Base-by-base conservation (phyloP, 805 yeast genomes). In the Isabelozyma heimii region DNA sequence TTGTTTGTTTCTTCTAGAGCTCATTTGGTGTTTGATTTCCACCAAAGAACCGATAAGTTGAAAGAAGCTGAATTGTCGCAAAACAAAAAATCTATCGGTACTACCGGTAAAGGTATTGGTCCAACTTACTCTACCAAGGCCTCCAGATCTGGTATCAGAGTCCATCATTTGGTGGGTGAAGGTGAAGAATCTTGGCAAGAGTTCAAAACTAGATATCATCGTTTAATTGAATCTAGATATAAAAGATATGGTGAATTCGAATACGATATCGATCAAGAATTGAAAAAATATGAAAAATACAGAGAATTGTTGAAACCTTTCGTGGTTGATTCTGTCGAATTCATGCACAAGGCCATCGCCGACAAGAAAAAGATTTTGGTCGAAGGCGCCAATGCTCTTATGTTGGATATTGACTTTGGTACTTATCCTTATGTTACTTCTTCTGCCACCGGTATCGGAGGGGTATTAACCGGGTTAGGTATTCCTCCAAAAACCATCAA, bases 91-190 rank as follows among this genome's bases (percentile, higher is more conserved):
- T 80, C 89, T 24, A 92, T 94, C 61, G 99, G 99, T 60, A 94
- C 99, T 53, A 94, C 99, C 35, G 97, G 98, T 66, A 94, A 94
- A 68, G 99, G 99, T 72, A 94, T 94, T 63, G 99, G 99, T 50
- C 99, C 99, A 61, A 87, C 99, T 41, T 94, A 94, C 69, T 86
- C 97, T 24, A 91, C 99, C 54, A 94, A 94, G 76, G 96, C 96
- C 45, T 87, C 96, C 13, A 86, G 99, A 74, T 90, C 97, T 16
- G 99, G 99, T 65, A 78, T 94, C 59, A 83, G 99, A 73, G 95
- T 94, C 48, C 99, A 94, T 75, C 98, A 94, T 76, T 80, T 94
- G 63, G 94, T 91, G 39, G 84, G 88, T 57, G 87, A 88, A 60
- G 91, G 88, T 64, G 91, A 91, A 13, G 91, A 84, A 53, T 89